Percentiles rank a stretch among this genome's conserved stretches.
Conservation (phyloP, 208 protist genomes). For the Crithidia mellificae region DNA sequence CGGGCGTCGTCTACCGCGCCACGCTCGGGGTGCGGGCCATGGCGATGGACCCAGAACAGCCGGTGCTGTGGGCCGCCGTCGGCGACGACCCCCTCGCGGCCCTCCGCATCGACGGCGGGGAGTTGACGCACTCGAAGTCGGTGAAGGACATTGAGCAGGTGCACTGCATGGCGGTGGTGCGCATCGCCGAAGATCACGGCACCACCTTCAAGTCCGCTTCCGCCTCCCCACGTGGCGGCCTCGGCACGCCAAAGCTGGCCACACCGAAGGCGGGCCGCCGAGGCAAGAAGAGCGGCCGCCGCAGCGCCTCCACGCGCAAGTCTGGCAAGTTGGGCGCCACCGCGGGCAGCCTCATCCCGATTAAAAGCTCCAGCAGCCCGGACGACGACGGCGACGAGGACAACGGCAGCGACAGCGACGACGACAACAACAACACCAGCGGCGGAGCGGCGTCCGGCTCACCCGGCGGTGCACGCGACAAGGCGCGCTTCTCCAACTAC, state of each 20-base stretch:
- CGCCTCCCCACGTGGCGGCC: background rate
- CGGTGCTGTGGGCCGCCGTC: constrained; percentile 66
- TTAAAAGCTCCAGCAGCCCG: background rate
- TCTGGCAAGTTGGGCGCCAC: constrained; percentile 12
- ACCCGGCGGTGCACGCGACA: constrained; percentile 10
- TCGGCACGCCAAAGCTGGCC: constrained; percentile 13
- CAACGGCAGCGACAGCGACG: constrained; percentile 11
- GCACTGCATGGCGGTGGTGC: constrained; percentile 81
- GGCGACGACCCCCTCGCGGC: constrained; percentile 76
- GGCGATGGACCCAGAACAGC: constrained; percentile 65
- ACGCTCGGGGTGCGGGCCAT: constrained; percentile 61
- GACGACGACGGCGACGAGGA: constrained; percentile 10
- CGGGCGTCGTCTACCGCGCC: constrained; percentile 61
- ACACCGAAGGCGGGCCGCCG: constrained; percentile 15
- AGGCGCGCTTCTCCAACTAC: constrained; percentile 22
- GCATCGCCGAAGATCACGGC: constrained; percentile 50
- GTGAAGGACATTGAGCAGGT: constrained; percentile 77
- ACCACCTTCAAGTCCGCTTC: constrained; percentile 69
- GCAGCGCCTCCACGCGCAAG: constrained; percentile 19
- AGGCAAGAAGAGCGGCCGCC: constrained; percentile 24
- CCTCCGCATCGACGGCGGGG: constrained; percentile 57
- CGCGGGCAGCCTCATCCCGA: background rate
- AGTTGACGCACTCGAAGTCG: constrained; percentile 51
- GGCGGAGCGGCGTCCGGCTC: background rate
- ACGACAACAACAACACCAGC: background rate